Base-by-base conservation (phyloP, 1,284 basidiomycete genomes). In the Ceratobasidium theobromae region DNA sequence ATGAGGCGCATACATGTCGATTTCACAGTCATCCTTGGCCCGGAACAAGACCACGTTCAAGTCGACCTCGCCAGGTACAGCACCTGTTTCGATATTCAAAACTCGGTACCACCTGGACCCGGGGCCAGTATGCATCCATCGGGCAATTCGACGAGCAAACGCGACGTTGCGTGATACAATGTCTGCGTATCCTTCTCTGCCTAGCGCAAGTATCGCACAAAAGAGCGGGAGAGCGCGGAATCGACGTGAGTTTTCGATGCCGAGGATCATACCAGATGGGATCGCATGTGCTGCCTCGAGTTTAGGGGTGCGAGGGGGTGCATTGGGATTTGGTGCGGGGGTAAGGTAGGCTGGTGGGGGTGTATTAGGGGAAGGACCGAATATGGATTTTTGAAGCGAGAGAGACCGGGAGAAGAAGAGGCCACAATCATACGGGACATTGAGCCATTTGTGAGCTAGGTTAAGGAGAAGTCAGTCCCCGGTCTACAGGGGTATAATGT, bases 371-470 rank as follows among this genome's bases (percentile, higher is more conserved):
- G 78, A 76, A 0, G 79, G 79, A 0, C 79, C 80, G 48, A 79
- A 77, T 11, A 80, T 70, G 1, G 72, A 72, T 11, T 74, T 73
- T 6, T 81, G 75, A 1, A 72, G 60, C 3, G 60, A 30, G 2
- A 68, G 21, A 9, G 70, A 65, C 5, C 76, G 76, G 9, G 78
- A 77, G 72, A 78, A 81, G 75, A 82, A 81, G 1, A 82, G 58
- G 2, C 80, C 81, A 45, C 76, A 76, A 68, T 81, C 81, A 73
- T 83, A 82, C 3, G 81, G 81, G 0, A 80, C 77, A 55, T 78
- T 77, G 16, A 79, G 73, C 77, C 77, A 79, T 69, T 79, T 79
- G 68, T 79, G 78, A 11, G 73, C 77, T 78, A 55, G 43, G 6
- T 25, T 14, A 65, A 64, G 28, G 25, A 40, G 49, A n/a, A 57